Base-by-base conservation (phyloP, 75 land plant genomes). In the Pseudotsuga menziesii region DNA sequence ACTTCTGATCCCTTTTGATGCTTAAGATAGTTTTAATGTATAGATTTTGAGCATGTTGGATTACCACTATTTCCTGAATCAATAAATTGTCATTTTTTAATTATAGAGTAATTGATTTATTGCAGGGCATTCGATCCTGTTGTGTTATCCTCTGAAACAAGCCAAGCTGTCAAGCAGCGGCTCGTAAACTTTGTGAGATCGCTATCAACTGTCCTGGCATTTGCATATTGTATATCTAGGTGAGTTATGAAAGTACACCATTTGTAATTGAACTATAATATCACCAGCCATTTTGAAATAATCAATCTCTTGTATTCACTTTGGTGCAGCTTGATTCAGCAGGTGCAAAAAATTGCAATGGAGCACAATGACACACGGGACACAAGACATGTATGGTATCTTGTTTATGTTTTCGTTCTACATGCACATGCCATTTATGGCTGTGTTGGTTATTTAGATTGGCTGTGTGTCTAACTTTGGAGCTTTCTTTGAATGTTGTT, bases 211-310 rank as follows among this genome's bases (percentile, higher is more conserved):
- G 97, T 96, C 9, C 77, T 93, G 70, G 91, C 98, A 5, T 88
- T 90, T 76, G 88, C 97, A 11, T 91, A 85, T 80, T 93, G 96
- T 69, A 77, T 92, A 35, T 86, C 93, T 58, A 89, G 98, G 98
- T 91, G 48, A 81, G 81, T 75, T 22, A 35, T 36, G 56, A 17
- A 2, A 26, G 19, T 20, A 17, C 57, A 25, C 36, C 19, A 19
- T 16, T 54, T 77, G 82, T 63, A 32, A 83, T 29, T 82, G 72
- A 48, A 82, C 73, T 64, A 63, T 60, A 20, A 60, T 23, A 5
- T 60, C 9, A 2, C 20, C 20, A 60, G 61, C 61, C 80, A 61
- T 62, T 74, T 35, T 74, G 20, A 61, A 27, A 57, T 57, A 25
- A 63, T 67, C 17, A 26, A 14, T 55, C 3, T 69, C 20, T 55